A percentile compares a stretch with the other conserved stretches of the same genome.
phyloP scores from a whole-genome alignment of 345 rosid genomes.

The Acer saccharum region DNA sequence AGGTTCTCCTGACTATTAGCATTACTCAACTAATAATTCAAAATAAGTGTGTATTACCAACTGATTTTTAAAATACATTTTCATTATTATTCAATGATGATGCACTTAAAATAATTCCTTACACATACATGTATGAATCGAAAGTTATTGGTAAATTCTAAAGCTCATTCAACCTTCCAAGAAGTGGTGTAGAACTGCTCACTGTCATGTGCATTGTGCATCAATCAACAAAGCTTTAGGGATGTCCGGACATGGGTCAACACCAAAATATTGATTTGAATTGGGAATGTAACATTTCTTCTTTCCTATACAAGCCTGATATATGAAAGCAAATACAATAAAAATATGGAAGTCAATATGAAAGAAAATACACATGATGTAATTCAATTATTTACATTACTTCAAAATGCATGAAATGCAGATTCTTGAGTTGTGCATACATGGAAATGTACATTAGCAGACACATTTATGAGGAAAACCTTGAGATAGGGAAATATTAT shows the following conservation, averaged over 20 bases:
- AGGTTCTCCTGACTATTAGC: not conserved
- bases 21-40: not conserved
- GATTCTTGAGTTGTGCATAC: not conserved
- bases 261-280: conserved; percentile 22
- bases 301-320: conserved; percentile 41
- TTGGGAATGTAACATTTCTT: conserved; percentile 26
- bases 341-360: not conserved
- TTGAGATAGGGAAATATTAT: not conserved
- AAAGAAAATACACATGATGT: not conserved
- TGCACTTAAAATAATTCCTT: not conserved
- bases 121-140: not conserved
- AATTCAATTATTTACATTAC: not conserved
- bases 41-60: not conserved
- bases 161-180: not conserved
- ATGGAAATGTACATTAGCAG: not conserved
- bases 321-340: not conserved
- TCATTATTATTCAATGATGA: not conserved
- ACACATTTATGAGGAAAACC: not conserved
- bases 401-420: not conserved
- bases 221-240: conserved; percentile 36
- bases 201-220: conserved; percentile 31
- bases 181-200: not conserved
- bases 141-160: not conserved
- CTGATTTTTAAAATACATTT: not conserved
- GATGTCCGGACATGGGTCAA: conserved; percentile 40